Evolutionary conservation across 768 basidiomycete species (phyloP), one percentile per base, ranked within the genome.

Genomic region (Rhodotorula babjevae): DNA sequence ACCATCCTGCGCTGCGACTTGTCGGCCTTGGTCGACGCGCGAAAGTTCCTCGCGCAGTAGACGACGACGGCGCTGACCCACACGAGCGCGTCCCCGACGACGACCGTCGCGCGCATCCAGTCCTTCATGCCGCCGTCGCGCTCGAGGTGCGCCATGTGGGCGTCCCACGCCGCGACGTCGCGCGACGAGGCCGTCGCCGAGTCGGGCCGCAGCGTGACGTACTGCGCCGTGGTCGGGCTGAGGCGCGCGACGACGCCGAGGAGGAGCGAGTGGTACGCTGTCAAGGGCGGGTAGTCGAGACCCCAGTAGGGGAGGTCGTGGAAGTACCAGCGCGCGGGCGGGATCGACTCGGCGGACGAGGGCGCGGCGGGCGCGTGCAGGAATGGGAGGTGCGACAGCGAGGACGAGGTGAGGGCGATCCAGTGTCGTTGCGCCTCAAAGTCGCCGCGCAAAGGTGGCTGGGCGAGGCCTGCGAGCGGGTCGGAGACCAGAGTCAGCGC

Each of bases 301-400:
- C 92, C 92, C 94, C 94, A 97, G 78, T 95, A 95, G 49, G 86
- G 86, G 44, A 91, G 84, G 78, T 95, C 91, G 80, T 93, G 91
- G 2, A 82, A 87, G 81, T 97, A 97, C 94, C 94, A 97, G 72
- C 89, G 82, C 23, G 82, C 82, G 29, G 87, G 77, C 1, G 67
- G 23, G 36, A 88, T 81, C 6, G 91, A 29, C 25, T 33, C 12
- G 47, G 52, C 23, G 14, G 64, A 59, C 6, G 65, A 47, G 1
- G 42, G 33, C 3, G 56, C 23, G 9, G 61, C 12, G 0, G 69
- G 59, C 7, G 29, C 21, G 57, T 52, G 29, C 52, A 64, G 57
- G 36, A 55, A 60, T 27, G 75, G 74, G 55, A 76, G 61, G 23
- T 67, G 68, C 46, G 77, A 65, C 75, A 72, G 61, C 16, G 70